phyloP scores from a whole-genome alignment of 1,284 basidiomycete species.

The Neolentinus lepideus region DNA sequence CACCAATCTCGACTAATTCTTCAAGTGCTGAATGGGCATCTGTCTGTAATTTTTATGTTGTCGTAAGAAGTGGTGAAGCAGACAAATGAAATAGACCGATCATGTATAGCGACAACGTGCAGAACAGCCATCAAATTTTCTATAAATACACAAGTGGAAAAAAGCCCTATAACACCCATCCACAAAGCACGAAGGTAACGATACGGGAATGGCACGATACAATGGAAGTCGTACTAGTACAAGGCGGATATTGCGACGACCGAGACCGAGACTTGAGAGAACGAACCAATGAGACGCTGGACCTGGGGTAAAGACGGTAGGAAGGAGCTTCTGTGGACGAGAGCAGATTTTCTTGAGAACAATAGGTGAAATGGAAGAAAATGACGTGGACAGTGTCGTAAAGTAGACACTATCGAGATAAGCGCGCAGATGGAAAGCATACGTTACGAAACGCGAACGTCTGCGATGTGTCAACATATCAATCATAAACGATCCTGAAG shows the following conservation, averaged over 20 bases:
- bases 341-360: background rate
- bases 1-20: no score
- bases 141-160: background rate
- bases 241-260: background rate
- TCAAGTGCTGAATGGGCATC: no score
- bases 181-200: background rate
- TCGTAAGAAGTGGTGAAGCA: no score
- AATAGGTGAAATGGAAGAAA: background rate
- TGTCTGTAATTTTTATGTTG: no score
- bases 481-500: no score
- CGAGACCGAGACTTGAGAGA: slow-evolving; percentile 1
- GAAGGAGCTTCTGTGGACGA: slow-evolving; percentile 1
- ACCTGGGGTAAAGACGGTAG: background rate
- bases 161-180: background rate
- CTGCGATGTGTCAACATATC: background rate
- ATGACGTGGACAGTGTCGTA: background rate
- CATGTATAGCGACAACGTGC: background rate
- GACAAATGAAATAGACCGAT: background rate
- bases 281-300: slow-evolving; percentile 1
- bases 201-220: background rate
- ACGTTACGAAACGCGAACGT: no score
- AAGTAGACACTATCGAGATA: background rate
- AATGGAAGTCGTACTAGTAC: slow-evolving; percentile 1
- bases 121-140: background rate
- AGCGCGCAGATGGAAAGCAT: no score